Conservation (phyloP, 257 asterid genomes). For the Nicotiana attenuata region DNA sequence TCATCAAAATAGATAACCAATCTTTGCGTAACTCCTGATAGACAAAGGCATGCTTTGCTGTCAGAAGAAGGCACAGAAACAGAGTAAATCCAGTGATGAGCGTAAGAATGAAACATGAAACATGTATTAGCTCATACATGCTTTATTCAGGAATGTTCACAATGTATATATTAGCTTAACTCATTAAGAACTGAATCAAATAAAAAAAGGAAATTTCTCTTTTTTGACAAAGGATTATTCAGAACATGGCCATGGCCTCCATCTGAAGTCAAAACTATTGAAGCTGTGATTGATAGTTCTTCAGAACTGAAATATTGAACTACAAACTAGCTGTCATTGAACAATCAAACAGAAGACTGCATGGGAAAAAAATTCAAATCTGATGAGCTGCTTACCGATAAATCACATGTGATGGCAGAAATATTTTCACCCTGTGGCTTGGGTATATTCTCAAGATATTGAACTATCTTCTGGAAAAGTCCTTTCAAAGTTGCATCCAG, state of each 20-base stretch:
- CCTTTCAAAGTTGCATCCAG: slow-evolving; percentile 85
- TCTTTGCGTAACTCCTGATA: slow-evolving; percentile 85
- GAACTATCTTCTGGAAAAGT: slow-evolving; percentile 82
- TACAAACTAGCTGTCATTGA: neutral
- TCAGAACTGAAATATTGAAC: neutral
- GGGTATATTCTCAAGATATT: slow-evolving; percentile 90
- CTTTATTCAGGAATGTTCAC: neutral
- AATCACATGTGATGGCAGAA: slow-evolving; percentile 79
- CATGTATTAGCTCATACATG: neutral
- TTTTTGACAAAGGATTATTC: neutral
- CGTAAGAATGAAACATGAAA: neutral
- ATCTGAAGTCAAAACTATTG: neutral
- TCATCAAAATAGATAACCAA: slow-evolving; percentile 89
- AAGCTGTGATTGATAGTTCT: neutral
- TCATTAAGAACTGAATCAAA: neutral
- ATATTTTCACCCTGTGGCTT: slow-evolving; percentile 93
- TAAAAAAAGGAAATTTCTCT: neutral
- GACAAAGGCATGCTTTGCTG: slow-evolving; percentile 10
- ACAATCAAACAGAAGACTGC: neutral
- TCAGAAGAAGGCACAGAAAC: neutral
- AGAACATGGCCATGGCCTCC: neutral
- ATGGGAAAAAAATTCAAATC: slow-evolving; percentile 6
- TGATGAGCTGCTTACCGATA: slow-evolving; percentile 66
- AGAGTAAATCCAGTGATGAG: neutral
- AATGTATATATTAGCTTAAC: neutral